A percentile compares a stretch with the other conserved stretches of the same genome.
phyloP scores from a whole-genome alignment of 257 asterid species.

The Scutellaria minor region DNA sequence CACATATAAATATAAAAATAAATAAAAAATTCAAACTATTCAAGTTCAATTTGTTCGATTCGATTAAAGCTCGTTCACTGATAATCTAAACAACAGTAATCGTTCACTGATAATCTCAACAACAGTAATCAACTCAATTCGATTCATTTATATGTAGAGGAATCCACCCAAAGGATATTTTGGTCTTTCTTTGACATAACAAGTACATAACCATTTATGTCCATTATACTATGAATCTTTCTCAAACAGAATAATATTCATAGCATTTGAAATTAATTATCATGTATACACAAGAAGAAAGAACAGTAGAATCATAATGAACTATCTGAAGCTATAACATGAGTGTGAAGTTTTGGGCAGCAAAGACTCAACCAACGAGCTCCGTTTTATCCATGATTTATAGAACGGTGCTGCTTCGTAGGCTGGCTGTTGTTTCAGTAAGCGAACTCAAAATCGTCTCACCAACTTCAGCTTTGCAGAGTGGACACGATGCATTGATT shows the following conservation, averaged over 20 bases:
- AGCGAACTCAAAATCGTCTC: constrained; percentile 63
- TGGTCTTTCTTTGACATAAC: constrained; percentile 11
- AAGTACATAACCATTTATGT: constrained; percentile 21
- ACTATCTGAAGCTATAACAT: constrained; percentile 23
- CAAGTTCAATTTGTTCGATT: too few relatives aligned
- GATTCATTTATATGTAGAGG: too few relatives aligned
- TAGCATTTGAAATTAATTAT: constrained; percentile 20
- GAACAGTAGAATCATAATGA: constrained; percentile 11
- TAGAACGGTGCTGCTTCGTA: constrained; percentile 41
- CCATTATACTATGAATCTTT: constrained; percentile 25
- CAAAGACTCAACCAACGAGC: constrained; percentile 17
- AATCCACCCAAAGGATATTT: not conserved
- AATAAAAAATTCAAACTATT: too few relatives aligned
- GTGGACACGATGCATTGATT: constrained; percentile 88
- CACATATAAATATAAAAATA: too few relatives aligned
- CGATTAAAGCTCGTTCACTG: too few relatives aligned
- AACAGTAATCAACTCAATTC: too few relatives aligned
- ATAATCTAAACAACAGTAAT: too few relatives aligned
- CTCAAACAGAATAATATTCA: constrained; percentile 22
- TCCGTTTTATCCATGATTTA: constrained; percentile 1
- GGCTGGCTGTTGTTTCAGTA: constrained; percentile 67
- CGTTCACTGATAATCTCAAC: too few relatives aligned
- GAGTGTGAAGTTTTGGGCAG: constrained; percentile 5
- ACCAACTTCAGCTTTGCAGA: constrained; percentile 94
- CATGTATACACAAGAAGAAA: constrained; percentile 29